Evolutionary conservation across 2,329 filamentous ascomycete genomes (phyloP).

Genomic region (Juglanconis juglandina): DNA sequence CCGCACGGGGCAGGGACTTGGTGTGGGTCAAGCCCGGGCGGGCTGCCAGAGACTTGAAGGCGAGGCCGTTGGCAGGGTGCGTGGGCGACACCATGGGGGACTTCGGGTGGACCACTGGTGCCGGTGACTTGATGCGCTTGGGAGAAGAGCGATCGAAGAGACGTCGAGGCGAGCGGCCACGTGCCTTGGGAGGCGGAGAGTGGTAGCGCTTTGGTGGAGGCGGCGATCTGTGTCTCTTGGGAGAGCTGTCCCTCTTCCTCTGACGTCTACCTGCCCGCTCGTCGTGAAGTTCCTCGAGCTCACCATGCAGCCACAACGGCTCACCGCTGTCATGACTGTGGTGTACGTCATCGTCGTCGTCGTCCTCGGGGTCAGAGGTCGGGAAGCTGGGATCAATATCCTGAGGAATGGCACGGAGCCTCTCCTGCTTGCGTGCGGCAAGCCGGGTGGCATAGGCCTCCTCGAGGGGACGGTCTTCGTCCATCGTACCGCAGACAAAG

Average conservation of each 20-base stretch:
- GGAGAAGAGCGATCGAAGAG: conserved; percentile 69
- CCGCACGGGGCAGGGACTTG: conserved; percentile 80
- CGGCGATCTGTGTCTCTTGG: conserved; percentile 58
- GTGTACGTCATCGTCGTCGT: conserved; percentile 69
- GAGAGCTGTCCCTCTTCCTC: conserved; percentile 53
- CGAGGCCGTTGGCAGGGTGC: conserved; percentile 36
- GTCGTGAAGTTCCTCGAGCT: conserved; percentile 64
- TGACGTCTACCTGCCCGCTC: conserved; percentile 49
- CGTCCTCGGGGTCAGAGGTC: conserved; percentile 85
- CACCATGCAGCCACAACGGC: conserved; percentile 66
- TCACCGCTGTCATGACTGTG: conserved; percentile 62
- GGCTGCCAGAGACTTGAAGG: conserved; percentile 46
- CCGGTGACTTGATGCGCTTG: conserved; percentile 66
- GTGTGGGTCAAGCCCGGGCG: conserved; percentile 71
- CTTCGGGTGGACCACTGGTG: conserved; percentile 52
- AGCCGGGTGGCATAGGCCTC: conserved; percentile 86
- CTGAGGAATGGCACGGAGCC: conserved; percentile 81
- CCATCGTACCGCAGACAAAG: conserved; percentile 96
- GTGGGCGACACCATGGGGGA: conserved; percentile 48
- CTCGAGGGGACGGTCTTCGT: conserved; percentile 92
- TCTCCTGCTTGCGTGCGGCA: conserved; percentile 75
- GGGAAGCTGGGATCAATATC: conserved; percentile 98
- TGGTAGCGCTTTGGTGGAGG: conserved; percentile 42
- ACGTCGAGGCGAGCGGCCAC: conserved; percentile 54
- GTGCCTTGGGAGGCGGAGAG: conserved; percentile 50